Evolutionary conservation across 2,329 filamentous ascomycete species (phyloP).

Genomic region (Fusarium miscanthi): DNA sequence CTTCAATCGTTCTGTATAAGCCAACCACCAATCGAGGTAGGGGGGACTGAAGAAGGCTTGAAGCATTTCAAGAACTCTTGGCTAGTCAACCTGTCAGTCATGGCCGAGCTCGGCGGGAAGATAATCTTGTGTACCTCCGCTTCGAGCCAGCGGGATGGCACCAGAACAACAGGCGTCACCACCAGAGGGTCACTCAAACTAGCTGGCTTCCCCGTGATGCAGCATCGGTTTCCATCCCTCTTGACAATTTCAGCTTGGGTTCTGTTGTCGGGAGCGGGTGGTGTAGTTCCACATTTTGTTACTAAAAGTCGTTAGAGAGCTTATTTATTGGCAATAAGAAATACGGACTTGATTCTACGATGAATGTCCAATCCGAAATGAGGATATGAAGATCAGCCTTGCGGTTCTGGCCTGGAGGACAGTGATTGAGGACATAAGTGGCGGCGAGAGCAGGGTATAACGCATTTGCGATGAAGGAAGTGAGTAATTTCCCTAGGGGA

Average conservation of each 20-base stretch:
- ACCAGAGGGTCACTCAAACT: not conserved
- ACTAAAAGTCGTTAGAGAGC: not conserved
- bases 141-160: not conserved
- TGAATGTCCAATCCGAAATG: not conserved
- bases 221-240: not conserved
- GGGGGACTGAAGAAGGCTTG: not conserved
- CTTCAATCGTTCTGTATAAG: too few species aligned
- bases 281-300: not conserved
- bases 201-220: not conserved
- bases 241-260: not conserved
- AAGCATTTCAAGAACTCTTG: not conserved
- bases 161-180: not conserved
- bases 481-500: fast-evolving
- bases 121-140: not conserved
- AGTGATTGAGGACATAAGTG: fast-evolving
- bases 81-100: not conserved
- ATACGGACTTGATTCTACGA: not conserved
- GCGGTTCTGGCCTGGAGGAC: fast-evolving
- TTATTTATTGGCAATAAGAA: fast-evolving
- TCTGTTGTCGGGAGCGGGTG: not conserved
- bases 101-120: not conserved
- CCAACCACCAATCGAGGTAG: not conserved
- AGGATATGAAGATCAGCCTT: fast-evolving
- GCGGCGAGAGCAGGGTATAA: fast-evolving
- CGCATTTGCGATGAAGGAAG: fast-evolving